phyloP scores from a whole-genome alignment of 306 rosid genomes.

The Cicer cuneatum region DNA sequence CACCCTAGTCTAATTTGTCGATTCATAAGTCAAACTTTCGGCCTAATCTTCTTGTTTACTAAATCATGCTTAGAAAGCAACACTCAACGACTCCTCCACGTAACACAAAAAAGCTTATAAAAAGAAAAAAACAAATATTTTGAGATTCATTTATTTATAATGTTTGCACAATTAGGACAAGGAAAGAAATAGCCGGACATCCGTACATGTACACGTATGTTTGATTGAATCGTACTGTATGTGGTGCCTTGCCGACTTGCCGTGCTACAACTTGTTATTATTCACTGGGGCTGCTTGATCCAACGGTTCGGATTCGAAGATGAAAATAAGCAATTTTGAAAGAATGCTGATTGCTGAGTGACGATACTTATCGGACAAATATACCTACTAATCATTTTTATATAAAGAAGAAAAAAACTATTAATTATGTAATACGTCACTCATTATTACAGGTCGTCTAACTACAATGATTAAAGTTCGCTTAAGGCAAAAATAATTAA shows the following conservation, averaged over 20 bases:
- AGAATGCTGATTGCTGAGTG: neutral
- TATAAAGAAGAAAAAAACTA: too few species aligned
- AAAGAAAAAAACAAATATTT: neutral
- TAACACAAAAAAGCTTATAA: neutral
- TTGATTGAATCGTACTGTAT: too few species aligned
- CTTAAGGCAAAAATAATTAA: constrained; percentile 10
- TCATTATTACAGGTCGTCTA: neutral
- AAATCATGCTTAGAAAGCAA: neutral
- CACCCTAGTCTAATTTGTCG: neutral
- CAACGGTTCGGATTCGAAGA: constrained; percentile 19
- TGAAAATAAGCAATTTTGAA: neutral
- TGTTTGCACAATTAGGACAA: constrained; percentile 11
- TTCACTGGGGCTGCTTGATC: neutral
- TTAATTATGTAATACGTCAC: neutral
- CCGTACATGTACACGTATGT: constrained; percentile 32
- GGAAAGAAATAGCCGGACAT: constrained; percentile 14
- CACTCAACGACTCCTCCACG: neutral
- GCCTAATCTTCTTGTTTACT: neutral
- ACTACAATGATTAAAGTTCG: constrained; percentile 27
- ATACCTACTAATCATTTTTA: neutral
- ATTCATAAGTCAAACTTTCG: neutral
- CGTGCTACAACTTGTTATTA: constrained; percentile 4
- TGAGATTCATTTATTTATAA: neutral
- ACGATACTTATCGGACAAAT: neutral
- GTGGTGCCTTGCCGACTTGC: constrained; percentile 30